Evolutionary conservation across 108 stramenopile genomes (phyloP).

Genomic region (Schizochytrium sp.): DNA sequence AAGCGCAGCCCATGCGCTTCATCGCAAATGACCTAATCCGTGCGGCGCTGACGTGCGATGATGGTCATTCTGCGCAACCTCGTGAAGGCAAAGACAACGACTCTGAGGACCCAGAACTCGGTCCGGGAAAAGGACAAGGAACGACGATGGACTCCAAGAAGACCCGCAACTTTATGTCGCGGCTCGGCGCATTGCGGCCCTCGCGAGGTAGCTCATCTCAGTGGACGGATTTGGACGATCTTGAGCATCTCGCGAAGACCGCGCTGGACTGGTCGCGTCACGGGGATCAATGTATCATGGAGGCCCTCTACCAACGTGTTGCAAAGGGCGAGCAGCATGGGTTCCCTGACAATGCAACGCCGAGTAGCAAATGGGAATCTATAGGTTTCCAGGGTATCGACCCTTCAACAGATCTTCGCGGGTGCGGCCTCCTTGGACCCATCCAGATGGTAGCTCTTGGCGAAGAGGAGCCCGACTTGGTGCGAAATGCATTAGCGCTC

Average conservation of each 20-base stretch:
- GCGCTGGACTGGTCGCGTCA: neutral
- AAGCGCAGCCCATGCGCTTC: neutral
- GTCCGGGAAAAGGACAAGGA: too few relatives aligned
- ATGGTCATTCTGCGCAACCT: too few relatives aligned
- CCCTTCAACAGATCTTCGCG: neutral
- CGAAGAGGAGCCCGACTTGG: neutral
- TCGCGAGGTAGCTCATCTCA: neutral
- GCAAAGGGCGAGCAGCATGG: neutral
- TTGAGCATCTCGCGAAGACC: neutral
- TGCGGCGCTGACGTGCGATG: neutral
- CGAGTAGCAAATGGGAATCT: neutral
- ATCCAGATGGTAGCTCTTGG: neutral
- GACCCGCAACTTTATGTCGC: too few relatives aligned
- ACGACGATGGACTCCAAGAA: too few relatives aligned
- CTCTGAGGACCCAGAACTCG: too few relatives aligned
- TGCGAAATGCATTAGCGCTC: neutral
- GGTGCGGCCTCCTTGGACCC: neutral
- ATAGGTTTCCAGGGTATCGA: neutral
- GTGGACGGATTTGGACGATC: neutral
- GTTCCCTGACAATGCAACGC: neutral
- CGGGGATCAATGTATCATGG: neutral
- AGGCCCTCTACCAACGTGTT: neutral
- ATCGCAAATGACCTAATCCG: neutral
- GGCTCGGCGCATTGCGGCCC: neutral
- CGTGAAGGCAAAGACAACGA: too few relatives aligned